Percentiles rank a stretch among this genome's conserved stretches.
These are phyloP conservation scores for Tylopilus intermedius DNA, from an alignment of 768 basidiomycete species.

Conservation along the genomic window DNA sequence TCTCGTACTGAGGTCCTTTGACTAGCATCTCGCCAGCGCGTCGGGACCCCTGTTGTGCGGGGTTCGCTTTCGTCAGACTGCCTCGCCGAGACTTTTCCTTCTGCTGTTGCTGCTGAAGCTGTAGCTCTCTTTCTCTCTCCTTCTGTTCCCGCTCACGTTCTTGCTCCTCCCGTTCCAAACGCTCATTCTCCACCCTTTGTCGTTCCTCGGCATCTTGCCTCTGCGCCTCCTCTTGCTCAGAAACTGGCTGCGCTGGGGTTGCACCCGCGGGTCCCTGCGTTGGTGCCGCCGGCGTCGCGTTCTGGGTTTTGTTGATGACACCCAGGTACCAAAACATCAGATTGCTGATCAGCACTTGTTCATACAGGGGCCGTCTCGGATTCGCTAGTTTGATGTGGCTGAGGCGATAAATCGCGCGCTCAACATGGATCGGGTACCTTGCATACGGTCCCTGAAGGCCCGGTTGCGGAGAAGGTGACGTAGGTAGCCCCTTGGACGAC, in stretches of 20 bases:
- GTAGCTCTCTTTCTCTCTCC: slow-evolving; percentile 27
- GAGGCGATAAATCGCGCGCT: slow-evolving; percentile 93
- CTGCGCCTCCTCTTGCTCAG: slow-evolving; percentile 34
- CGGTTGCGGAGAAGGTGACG: slow-evolving; percentile 54
- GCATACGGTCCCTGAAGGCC: slow-evolving; percentile 46
- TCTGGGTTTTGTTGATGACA: slow-evolving; percentile 89
- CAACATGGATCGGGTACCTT: slow-evolving; percentile 97
- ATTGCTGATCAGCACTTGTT: slow-evolving; percentile 91
- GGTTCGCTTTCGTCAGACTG: slow-evolving; percentile 64
- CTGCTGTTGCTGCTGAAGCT: slow-evolving; percentile 36
- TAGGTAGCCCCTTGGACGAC: slow-evolving; percentile 61
- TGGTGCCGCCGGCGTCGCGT: slow-evolving; percentile 35
- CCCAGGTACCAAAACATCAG: slow-evolving; percentile 99
- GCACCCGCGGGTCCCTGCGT: slow-evolving; percentile 25
- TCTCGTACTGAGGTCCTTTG: slow-evolving; percentile 86
- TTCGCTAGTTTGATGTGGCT: slow-evolving; percentile 99
- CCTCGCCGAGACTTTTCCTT: slow-evolving; percentile 38
- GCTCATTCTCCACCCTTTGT: slow-evolving; percentile 39
- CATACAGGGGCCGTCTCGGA: slow-evolving; percentile 91
- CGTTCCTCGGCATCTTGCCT: slow-evolving; percentile 39
- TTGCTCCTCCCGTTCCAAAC: slow-evolving; percentile 52
- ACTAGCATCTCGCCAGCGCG: slow-evolving; percentile 84
- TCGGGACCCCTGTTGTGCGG: slow-evolving; percentile 43
- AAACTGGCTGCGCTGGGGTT: slow-evolving; percentile 25
- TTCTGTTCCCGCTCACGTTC: slow-evolving; percentile 49